Percentiles rank a stretch among this genome's conserved stretches.
phyloP scores from a whole-genome alignment of 306 rosid species.

The Alnus rubra region DNA sequence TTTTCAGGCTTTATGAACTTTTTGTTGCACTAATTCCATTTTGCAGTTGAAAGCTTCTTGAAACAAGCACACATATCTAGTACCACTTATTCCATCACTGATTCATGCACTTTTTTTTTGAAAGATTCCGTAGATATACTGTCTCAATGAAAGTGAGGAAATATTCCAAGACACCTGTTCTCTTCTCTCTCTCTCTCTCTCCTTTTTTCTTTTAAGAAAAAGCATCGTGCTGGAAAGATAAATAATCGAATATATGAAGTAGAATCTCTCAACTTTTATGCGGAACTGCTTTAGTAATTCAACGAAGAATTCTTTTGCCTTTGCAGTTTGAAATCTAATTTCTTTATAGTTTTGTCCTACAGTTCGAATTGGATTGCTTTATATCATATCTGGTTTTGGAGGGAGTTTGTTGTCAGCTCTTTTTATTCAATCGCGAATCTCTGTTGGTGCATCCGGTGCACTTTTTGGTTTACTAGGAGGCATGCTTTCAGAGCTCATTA shows the following conservation, averaged over 20 bases:
- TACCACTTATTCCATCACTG: background rate
- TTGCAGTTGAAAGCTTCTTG: background rate
- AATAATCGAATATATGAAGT: constrained; percentile 15
- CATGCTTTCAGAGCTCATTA: constrained; percentile 83
- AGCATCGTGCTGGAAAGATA: constrained; percentile 7
- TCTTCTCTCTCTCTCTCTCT: background rate
- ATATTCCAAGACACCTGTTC: background rate
- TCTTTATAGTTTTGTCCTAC: constrained; percentile 23
- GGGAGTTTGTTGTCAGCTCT: constrained; percentile 79
- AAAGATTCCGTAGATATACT: background rate
- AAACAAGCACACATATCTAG: background rate
- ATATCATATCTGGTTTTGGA: constrained; percentile 76
- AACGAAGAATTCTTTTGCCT: constrained; percentile 2
- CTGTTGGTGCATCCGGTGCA: constrained; percentile 96
- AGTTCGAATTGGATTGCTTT: constrained; percentile 71
- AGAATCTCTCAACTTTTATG: background rate
- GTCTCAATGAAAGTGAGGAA: background rate
- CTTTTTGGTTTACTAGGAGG: constrained; percentile 85
- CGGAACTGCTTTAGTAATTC: constrained; percentile 1
- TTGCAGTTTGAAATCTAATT: constrained; percentile 13
- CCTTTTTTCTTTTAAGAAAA: background rate
- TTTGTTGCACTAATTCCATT: constrained; percentile 1
- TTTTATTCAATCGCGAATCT: constrained; percentile 60
- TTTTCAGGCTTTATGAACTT: background rate
- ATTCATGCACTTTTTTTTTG: background rate